Conservation (phyloP, 2,329 filamentous ascomycete species). For the Aspergillus pseudoglaucus region DNA sequence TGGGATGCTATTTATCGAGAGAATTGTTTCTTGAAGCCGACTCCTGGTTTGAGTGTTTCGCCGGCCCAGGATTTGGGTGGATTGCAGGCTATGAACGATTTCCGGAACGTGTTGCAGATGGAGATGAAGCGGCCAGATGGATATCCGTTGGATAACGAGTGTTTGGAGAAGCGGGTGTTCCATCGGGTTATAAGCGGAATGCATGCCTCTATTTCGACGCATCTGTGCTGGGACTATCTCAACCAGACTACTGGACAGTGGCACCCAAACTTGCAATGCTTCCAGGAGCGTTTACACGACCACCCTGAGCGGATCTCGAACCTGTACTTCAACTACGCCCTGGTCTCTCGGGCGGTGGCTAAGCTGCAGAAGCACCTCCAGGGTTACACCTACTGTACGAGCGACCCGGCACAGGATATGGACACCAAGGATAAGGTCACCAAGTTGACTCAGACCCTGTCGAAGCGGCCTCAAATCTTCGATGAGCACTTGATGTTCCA, state of each 20-base stretch:
- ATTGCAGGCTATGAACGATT: conserved; percentile 53
- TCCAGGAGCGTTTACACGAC: conserved; percentile 73
- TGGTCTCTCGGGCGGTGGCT: conserved; percentile 84
- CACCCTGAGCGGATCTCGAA: conserved; percentile 91
- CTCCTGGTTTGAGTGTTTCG: conserved; percentile 20
- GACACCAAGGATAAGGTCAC: conserved; percentile 76
- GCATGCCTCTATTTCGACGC: conserved; percentile 95
- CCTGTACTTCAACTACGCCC: conserved; percentile 97
- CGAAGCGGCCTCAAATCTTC: conserved; percentile 68
- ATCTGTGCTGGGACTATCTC: conserved; percentile 91
- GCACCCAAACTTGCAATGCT: conserved; percentile 86
- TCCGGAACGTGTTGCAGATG: conserved; percentile 53
- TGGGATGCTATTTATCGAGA: conserved; percentile 97
- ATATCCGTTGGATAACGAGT: conserved; percentile 80
- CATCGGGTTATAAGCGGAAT: conserved; percentile 92
- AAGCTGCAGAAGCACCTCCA: conserved; percentile 80
- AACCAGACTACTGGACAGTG: conserved; percentile 93
- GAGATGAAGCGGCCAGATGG: conserved; percentile 44
- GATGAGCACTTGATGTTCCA: conserved; percentile 96
- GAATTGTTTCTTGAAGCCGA: conserved; percentile 73
- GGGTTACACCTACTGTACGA: conserved; percentile 85
- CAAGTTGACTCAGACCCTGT: conserved; percentile 64
- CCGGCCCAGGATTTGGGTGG: conserved; percentile 35
- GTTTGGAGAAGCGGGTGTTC: conserved; percentile 97
- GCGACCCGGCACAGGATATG: conserved; percentile 70